phyloP scores from a whole-genome alignment of 345 rosid species.

The Bruguiera sexangula region DNA sequence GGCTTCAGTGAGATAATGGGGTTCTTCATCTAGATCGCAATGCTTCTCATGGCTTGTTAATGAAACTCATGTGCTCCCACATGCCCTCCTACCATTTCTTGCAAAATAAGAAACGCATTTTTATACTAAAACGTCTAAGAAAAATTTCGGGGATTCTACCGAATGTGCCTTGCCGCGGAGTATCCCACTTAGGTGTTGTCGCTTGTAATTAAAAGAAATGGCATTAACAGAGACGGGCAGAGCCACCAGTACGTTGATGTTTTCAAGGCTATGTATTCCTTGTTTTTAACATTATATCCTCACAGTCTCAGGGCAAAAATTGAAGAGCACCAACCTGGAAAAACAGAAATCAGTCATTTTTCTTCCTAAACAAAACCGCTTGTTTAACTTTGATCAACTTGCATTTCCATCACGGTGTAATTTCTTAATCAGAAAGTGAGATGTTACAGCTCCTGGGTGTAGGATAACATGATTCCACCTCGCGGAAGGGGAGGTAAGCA shows the following conservation, averaged over 20 bases:
- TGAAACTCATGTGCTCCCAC: conserved; percentile 20
- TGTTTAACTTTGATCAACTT: too few species aligned
- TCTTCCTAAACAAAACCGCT: too few species aligned
- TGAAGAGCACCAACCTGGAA: background rate
- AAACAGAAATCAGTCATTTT: too few species aligned
- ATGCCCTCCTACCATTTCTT: conserved; percentile 8
- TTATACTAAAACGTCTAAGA: background rate
- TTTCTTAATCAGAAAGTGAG: too few species aligned
- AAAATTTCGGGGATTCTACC: conserved; percentile 27
- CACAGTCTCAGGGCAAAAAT: background rate
- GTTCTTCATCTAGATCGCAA: background rate
- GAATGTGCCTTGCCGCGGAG: conserved; percentile 8
- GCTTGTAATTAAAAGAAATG: background rate
- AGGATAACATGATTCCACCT: too few species aligned
- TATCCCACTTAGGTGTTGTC: conserved; percentile 19
- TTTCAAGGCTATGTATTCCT: background rate
- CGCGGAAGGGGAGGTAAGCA: too few species aligned
- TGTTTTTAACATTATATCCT: background rate
- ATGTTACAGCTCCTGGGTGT: too few species aligned
- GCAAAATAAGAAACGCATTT: conserved; percentile 7
- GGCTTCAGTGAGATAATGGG: background rate
- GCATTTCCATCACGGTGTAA: too few species aligned
- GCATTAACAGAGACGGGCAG: background rate
- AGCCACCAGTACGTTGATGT: background rate
- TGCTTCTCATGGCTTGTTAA: background rate